phyloP scores from a whole-genome alignment of 805 yeast genomes.

The Yamadazyma laniorum region DNA sequence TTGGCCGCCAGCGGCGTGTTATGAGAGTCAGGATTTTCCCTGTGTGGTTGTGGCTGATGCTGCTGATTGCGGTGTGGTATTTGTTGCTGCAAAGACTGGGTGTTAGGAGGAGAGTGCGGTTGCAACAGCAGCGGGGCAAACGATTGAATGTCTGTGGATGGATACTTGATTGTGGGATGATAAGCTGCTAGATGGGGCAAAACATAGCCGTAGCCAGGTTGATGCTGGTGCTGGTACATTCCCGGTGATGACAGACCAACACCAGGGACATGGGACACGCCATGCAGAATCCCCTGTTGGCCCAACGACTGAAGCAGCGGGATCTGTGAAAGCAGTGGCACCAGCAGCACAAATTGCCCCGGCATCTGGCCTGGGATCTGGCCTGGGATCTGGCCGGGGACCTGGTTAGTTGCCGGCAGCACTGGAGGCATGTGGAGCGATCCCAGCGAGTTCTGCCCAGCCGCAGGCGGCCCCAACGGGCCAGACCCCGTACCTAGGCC shows the following conservation, averaged over 20 bases:
- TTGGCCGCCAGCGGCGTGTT: not conserved
- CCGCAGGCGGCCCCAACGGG: not conserved
- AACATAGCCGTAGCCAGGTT: not conserved
- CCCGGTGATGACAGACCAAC: not conserved
- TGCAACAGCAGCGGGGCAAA: no score
- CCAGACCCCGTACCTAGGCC: no score
- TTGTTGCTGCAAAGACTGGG: not conserved
- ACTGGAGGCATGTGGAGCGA: not conserved
- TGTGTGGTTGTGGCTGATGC: not conserved
- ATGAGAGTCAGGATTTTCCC: not conserved
- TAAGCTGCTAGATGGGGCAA: slow-evolving; percentile 6
- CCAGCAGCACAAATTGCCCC: no score
- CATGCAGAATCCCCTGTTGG: not conserved
- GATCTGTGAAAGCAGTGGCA: not conserved
- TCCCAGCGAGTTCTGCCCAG: no score
- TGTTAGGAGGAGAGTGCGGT: slow-evolving; percentile 2
- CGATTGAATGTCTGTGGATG: not conserved
- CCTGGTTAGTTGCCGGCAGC: not conserved
- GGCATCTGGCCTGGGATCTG: no score
- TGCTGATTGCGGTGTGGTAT: not conserved
- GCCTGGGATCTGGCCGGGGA: not conserved
- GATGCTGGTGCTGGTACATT: not conserved
- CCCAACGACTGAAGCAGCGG: not conserved
- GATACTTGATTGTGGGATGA: slow-evolving; percentile 5
- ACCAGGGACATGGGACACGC: not conserved